phyloP scores from a whole-genome alignment of 2,329 filamentous ascomycete genomes.

The Apiospora rasikravindrae region DNA sequence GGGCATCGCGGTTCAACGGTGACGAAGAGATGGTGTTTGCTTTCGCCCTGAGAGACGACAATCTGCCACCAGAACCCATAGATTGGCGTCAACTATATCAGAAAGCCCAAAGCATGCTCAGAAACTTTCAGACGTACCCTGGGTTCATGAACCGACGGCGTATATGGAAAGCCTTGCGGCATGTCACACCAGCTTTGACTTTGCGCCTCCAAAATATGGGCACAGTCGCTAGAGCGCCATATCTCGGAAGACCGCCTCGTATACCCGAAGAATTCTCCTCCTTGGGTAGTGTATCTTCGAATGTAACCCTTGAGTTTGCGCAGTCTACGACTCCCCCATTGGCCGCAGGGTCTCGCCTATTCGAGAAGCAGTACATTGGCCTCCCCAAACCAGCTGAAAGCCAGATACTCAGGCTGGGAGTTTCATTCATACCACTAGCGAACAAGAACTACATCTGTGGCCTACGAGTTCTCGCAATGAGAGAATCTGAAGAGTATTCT shows the following conservation, averaged over 20 bases:
- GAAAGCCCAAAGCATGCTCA: slow-evolving; percentile 26
- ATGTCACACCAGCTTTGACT: slow-evolving; percentile 24
- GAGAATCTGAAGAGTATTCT: background rate
- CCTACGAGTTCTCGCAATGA: slow-evolving; percentile 21
- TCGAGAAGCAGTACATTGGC: slow-evolving; percentile 25
- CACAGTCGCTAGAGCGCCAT: slow-evolving; percentile 18
- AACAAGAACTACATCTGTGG: slow-evolving; percentile 29
- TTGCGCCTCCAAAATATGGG: slow-evolving; percentile 27
- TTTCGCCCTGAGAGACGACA: slow-evolving; percentile 26
- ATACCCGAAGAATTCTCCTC: background rate
- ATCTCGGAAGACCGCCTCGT: background rate
- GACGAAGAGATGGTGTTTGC: slow-evolving; percentile 31
- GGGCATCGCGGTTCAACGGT: slow-evolving; percentile 29
- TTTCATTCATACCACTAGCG: slow-evolving; percentile 25
- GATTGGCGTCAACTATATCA: slow-evolving; percentile 31
- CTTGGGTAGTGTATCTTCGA: slow-evolving; percentile 16
- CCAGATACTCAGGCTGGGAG: slow-evolving; percentile 22
- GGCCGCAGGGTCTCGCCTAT: slow-evolving; percentile 26
- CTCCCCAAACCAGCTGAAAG: slow-evolving; percentile 15
- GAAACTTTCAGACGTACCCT: slow-evolving; percentile 22
- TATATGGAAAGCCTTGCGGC: slow-evolving; percentile 27
- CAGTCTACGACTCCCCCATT: slow-evolving; percentile 16
- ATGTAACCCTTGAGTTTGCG: slow-evolving; percentile 17
- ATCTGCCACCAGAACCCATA: slow-evolving; percentile 22
- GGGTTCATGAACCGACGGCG: slow-evolving; percentile 30